phyloP scores from a whole-genome alignment of 306 rosid genomes.

The Prunus davidiana region DNA sequence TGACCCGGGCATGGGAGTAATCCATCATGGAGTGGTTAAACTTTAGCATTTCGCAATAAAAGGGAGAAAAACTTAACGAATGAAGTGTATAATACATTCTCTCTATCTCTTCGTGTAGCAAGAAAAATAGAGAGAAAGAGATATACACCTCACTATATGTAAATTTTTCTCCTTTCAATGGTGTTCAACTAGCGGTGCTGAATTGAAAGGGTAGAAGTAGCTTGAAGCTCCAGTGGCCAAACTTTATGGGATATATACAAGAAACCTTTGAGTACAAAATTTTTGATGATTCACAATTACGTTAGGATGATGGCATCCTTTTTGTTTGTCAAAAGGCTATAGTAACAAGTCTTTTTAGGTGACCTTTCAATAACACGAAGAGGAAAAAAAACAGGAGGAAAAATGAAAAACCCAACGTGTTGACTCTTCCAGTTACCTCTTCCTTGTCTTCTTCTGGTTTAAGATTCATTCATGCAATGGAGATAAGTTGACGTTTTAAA shows the following conservation, averaged over 20 bases:
- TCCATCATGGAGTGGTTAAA: too few relatives aligned
- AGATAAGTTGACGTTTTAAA: not conserved
- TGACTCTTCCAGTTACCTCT: not conserved
- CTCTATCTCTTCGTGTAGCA: too few relatives aligned
- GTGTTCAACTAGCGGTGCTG: not conserved
- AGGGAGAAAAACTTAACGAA: too few relatives aligned
- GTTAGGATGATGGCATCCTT: not conserved
- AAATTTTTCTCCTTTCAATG: not conserved
- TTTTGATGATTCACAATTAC: not conserved
- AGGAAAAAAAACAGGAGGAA: not conserved
- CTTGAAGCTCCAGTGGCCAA: too few relatives aligned
- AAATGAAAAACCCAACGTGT: not conserved
- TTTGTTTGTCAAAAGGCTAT: not conserved
- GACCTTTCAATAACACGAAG: slow-evolving; percentile 2
- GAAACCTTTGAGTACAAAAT: not conserved
- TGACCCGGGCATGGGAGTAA: fast-evolving
- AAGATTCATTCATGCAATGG: not conserved
- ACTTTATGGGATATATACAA: too few relatives aligned
- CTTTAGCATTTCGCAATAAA: too few relatives aligned
- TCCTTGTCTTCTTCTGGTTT: not conserved
- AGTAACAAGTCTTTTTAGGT: not conserved
- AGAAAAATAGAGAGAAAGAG: too few relatives aligned
- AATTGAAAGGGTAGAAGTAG: not conserved
- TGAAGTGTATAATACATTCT: too few relatives aligned
- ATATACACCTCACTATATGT: too few relatives aligned